Evolutionary conservation across 768 basidiomycete species (phyloP).

Genomic region (Suillus luteus): DNA sequence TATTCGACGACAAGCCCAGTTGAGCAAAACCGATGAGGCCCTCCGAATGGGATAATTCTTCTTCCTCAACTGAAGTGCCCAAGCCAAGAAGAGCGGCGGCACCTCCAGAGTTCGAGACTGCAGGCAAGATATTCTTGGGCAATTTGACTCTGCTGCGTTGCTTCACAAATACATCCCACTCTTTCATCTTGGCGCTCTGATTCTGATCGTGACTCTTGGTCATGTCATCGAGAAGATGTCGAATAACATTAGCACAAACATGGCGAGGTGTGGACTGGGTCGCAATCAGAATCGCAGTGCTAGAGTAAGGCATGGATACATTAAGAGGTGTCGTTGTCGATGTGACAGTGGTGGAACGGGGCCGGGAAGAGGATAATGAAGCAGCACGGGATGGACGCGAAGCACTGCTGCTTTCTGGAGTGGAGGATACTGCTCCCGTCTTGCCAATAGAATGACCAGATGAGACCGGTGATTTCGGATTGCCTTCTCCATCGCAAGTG

Average conservation of each 20-base stretch:
- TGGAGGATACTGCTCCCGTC: conserved; percentile 17
- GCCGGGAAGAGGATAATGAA: conserved; percentile 55
- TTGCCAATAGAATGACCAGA: conserved; percentile 17
- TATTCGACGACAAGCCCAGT: conserved; percentile 70
- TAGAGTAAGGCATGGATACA: conserved; percentile 9
- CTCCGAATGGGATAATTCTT: conserved; percentile 79
- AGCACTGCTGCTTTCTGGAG: conserved; percentile 30
- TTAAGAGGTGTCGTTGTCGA: conserved; percentile 23
- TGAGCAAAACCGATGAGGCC: conserved; percentile 91
- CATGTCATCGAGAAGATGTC: conserved; percentile 70
- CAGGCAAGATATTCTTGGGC: conserved; percentile 23
- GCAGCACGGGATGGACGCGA: conserved; percentile 32
- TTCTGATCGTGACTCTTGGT: conserved; percentile 82
- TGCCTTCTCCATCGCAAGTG: conserved; percentile 39
- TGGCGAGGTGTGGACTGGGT: conserved; percentile 68
- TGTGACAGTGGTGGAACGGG: conserved; percentile 44
- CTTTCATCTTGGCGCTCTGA: conserved; percentile 66
- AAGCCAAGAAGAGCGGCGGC: conserved; percentile 72
- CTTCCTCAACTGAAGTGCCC: conserved; percentile 61
- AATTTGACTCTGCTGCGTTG: conserved; percentile 55
- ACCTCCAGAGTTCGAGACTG: conserved; percentile 31
- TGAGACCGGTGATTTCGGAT: conserved; percentile 7
- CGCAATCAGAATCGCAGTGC: conserved; percentile 59
- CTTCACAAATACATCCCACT: conserved; percentile 89
- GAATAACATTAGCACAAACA: conserved; percentile 73